Conservation (phyloP, 148 eudicot species). For the Bassia scoparia region DNA sequence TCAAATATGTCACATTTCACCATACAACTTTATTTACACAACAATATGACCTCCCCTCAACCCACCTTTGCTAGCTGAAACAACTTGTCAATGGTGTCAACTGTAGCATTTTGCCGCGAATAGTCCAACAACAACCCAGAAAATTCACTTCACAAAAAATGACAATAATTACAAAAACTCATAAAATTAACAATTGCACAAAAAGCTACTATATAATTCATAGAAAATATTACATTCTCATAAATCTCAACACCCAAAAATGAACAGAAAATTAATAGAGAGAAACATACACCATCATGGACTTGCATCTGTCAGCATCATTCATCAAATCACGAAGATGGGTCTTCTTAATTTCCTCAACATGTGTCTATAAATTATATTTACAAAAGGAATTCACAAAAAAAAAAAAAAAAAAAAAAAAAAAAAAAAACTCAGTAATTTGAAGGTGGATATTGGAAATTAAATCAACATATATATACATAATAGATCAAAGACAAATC, state of each 20-base stretch:
- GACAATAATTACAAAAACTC: constrained; percentile 7
- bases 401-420: no score
- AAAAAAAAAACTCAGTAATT: background rate
- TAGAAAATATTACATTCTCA: background rate
- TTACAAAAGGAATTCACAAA: background rate
- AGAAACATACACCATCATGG: constrained; percentile 83
- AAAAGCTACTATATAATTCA: background rate
- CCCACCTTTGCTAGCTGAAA: constrained; percentile 78
- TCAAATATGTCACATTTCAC: background rate
- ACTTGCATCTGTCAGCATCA: constrained; percentile 70
- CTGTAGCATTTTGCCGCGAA: constrained; percentile 75
- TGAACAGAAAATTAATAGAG: background rate
- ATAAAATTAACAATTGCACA: background rate
- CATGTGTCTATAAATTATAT: constrained; percentile 56
- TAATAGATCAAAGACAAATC: no score
- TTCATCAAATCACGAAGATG: constrained; percentile 87
- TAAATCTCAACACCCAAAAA: background rate
- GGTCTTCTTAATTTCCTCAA: constrained; percentile 70
- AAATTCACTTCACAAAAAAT: constrained; percentile 49
- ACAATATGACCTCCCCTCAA: background rate
- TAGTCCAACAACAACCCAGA: constrained; percentile 80
- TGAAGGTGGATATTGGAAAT: background rate
- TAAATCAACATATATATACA: background rate
- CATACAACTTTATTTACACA: background rate
- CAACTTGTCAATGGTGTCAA: constrained; percentile 70